Evolutionary conservation across 192 early-diverging fungal genomes (phyloP), one percentile per base, ranked within the genome.

Genomic region (Backusella parvicylindrica): DNA sequence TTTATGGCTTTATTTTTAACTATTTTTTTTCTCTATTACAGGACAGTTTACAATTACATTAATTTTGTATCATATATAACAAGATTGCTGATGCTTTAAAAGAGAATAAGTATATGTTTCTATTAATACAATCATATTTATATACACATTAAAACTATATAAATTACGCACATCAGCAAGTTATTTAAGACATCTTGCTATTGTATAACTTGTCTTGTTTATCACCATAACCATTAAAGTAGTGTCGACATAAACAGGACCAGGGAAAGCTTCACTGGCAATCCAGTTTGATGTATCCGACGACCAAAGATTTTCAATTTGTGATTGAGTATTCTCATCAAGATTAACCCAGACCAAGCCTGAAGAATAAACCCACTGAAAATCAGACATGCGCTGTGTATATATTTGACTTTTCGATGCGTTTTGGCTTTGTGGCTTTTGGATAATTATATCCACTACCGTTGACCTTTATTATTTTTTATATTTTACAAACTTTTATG

Each of bases 331-430:
- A 28, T 60, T 60, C 28, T 60, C 23, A 28, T 60, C 53, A 60
- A 60, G 53, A 60, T 60, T 60, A 60, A 60, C 53, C 53, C 53
- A 60, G 53, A 60, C 53, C 28, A 60, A 60, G 28, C 53, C 53
- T 26, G 53, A 60, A 60, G 53, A 60, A 11, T 60, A 60, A 60
- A 60, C 53, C 53, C 53, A 60, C 53, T 60, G 53, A 28, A 60
- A 60, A 60, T 60, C 53, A 60, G 53, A 60, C 53, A 60, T 60
- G 26, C 26, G 53, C 23, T 60, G 9, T 60, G 26, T 60, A n/a
- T n/a, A n/a, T n/a, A 28, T 12, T 60, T 60, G 11, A 9, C n/a
- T 60, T 60, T 23, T 60, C 28, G 53, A 13, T 28, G 53, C 3
- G 12, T 60, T 60, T 26, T 60, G 26, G 53, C 9, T 7, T 47